Evolutionary conservation across 2,329 filamentous ascomycete species (phyloP), one percentile per base, ranked within the genome.

Genomic region (Penicillium decumbens): DNA sequence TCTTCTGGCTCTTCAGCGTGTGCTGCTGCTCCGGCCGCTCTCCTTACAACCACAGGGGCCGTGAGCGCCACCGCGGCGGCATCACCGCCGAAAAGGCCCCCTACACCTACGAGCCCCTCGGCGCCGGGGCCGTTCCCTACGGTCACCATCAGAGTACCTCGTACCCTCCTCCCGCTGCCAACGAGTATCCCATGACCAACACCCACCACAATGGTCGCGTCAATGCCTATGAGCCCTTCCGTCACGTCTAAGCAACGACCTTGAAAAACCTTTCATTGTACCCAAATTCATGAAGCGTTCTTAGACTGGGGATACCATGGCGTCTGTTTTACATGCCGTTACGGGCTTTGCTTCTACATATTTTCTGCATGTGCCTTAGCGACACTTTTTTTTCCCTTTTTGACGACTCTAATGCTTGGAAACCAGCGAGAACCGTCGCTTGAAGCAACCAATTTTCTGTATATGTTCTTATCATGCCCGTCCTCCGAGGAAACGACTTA

Each of bases 1-100:
- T 95, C 66, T 96, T 97, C 85, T 97, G 93, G 92, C 75, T 91
- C 65, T 82, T 95, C 70, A 89, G 84, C 70, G 81, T 87, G 64
- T 97, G 92, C 85, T 97, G 91, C 82, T 95, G 91, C 78, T 83
- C 80, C 60, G 88, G 89, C 41, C 77, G 79, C 60, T 77, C 73
- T 47, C 72, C 75, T 25, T 75, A 75, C 45, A 67, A 73, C 63
- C 73, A 67, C 53, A 66, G 65, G 45, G 72, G 75, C 54, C 60
- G 65, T 39, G 53, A 58, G 29, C 63, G 64, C 44, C 63, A 65
- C n/a, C 58, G 70, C 10, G 61, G 71, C 8, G 72, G 73, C 41
- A 55, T 80, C 48, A 71, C 70, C 33, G 78, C 78, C 28, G 80
- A 83, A 65, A 83, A 83, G 76, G 77, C 80, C 0, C 80, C 80